Evolutionary conservation across 2,329 filamentous ascomycete genomes (phyloP).

Genomic region (Diaporthe ilicicola): DNA sequence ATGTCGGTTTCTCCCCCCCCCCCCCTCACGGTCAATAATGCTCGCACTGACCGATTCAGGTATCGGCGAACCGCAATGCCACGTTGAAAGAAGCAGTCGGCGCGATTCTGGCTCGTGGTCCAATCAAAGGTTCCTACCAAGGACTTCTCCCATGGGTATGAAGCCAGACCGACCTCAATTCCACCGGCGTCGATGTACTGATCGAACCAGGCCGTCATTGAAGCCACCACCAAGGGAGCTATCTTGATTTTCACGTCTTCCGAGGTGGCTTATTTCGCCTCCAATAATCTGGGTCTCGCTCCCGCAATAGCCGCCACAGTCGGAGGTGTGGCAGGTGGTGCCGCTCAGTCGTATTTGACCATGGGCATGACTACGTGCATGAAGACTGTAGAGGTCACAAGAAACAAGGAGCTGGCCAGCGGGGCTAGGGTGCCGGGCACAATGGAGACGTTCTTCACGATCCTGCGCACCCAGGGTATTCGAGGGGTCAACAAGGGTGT

Average conservation of each 20-base stretch:
- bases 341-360: not conserved
- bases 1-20: not conserved
- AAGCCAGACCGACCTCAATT: not conserved
- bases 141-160: not conserved
- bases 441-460: not conserved
- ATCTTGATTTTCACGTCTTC: not conserved
- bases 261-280: not conserved
- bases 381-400: not conserved
- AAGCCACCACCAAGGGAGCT: not conserved
- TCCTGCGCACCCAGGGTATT: not conserved
- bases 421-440: not conserved
- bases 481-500: not conserved
- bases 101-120: not conserved
- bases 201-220: not conserved
- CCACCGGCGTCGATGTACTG: not conserved
- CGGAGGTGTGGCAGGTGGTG: not conserved
- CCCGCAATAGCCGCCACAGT: not conserved
- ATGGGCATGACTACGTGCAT: not conserved
- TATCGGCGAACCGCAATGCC: not conserved
- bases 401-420: not conserved
- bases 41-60: not conserved
- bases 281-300: not conserved
- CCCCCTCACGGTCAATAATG: not conserved
- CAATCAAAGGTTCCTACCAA: not conserved
- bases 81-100: not conserved